phyloP scores from a whole-genome alignment of 441 rosid species.

The Bocquillonia castaneifolia region DNA sequence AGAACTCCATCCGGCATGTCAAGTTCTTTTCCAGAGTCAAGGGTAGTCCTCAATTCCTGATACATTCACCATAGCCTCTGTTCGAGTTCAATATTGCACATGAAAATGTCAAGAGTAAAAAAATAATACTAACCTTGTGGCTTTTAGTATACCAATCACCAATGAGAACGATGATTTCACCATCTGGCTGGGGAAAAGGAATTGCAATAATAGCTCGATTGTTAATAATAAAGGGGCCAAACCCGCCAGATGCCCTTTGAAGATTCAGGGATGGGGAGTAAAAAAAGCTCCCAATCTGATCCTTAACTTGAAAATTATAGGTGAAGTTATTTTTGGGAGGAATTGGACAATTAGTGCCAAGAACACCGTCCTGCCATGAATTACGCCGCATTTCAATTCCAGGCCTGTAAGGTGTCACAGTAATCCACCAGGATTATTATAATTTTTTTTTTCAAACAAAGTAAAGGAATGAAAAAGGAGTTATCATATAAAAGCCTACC shows the following conservation, averaged over 20 bases:
- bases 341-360: conserved; percentile 82
- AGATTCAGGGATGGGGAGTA: conserved; percentile 72
- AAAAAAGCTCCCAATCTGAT: conserved; percentile 91
- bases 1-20: conserved; percentile 95
- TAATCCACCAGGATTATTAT: no score
- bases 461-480: no score
- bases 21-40: conserved; percentile 81
- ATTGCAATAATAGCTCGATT: conserved; percentile 52
- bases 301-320: conserved; percentile 81
- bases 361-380: conserved; percentile 93
- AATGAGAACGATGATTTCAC: conserved; percentile 58
- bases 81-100: conserved; percentile 10
- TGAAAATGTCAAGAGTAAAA: not conserved
- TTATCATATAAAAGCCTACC: conserved; percentile 48
- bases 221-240: conserved; percentile 70
- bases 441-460: no score
- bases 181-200: conserved; percentile 79
- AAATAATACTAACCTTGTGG: conserved; percentile 58
- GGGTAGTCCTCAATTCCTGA: conserved; percentile 61
- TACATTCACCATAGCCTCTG: conserved; percentile 1
- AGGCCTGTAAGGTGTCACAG: conserved; percentile 64
- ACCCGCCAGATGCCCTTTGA: conserved; percentile 90
- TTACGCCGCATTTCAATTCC: conserved; percentile 78
- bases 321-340: conserved; percentile 58
- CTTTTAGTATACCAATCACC: conserved; percentile 83